These are phyloP conservation scores for Nannizziopsis barbatae DNA, from an alignment of 2,329 filamentous ascomycete species.

Conservation along the genomic window DNA sequence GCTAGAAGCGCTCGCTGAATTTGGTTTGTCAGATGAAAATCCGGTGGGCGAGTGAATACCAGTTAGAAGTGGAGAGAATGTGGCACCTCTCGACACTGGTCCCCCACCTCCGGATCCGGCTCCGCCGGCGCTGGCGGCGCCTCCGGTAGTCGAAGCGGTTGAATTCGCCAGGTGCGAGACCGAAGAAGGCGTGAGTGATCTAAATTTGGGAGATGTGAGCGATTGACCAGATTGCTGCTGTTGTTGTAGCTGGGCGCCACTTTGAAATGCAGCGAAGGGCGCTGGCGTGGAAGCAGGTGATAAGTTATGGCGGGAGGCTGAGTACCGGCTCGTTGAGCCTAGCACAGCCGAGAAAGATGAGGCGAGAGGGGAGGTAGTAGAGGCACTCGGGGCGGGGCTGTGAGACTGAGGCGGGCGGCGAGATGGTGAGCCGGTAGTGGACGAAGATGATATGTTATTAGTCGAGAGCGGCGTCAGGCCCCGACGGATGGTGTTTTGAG, in stretches of 20 bases:
- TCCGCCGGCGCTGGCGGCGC: conserved; percentile 42
- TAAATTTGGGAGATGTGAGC: conserved; percentile 46
- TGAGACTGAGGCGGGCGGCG: conserved; percentile 38
- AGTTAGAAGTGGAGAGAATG: conserved; percentile 50
- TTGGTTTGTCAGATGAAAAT: conserved; percentile 40
- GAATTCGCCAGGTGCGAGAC: conserved; percentile 46
- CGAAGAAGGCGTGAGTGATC: conserved; percentile 45
- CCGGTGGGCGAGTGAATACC: conserved; percentile 44
- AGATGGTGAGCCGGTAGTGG: conserved; percentile 32
- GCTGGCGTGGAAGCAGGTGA: conserved; percentile 46
- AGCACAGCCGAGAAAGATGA: conserved; percentile 45
- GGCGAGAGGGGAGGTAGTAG: conserved; percentile 42
- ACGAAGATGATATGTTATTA: conserved; percentile 36
- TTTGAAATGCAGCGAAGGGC: conserved; percentile 42
- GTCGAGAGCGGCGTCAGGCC: conserved; percentile 49
- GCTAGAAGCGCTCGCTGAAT: conserved; percentile 26
- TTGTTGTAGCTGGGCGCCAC: conserved; percentile 43
- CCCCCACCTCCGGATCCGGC: conserved; percentile 44
- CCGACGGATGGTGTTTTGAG: conserved; percentile 46
- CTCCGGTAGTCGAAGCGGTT: conserved; percentile 41
- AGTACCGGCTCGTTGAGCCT: conserved; percentile 40
- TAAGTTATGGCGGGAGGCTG: conserved; percentile 41
- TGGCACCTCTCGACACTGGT: conserved; percentile 46
- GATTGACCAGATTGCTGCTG: conserved; percentile 39
- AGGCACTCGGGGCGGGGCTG: conserved; percentile 39